Conservation (phyloP, 2,329 filamentous ascomycete genomes). For the Ceratocystiopsis brevicomis region DNA sequence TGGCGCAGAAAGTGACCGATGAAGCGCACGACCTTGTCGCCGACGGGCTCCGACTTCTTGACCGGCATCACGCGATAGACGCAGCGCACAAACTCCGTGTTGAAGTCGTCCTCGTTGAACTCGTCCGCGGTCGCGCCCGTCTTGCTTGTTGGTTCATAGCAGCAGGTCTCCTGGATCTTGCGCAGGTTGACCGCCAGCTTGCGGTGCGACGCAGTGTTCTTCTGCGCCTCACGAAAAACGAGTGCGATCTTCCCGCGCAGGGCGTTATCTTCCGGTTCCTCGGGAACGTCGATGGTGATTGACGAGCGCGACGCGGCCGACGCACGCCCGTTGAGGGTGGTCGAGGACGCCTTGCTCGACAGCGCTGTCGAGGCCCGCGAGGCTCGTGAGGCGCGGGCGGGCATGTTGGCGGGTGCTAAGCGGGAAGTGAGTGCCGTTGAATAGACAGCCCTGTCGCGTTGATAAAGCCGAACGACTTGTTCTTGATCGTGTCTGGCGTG, state of each 20-base stretch:
- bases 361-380: constrained; percentile 22
- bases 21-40: constrained; percentile 72
- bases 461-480: too few species aligned
- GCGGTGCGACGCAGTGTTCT: constrained; percentile 72
- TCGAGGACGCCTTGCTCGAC: constrained; percentile 21
- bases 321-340: constrained; percentile 20
- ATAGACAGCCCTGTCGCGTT: too few species aligned
- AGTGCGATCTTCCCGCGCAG: constrained; percentile 56
- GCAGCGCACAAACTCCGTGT: constrained; percentile 66
- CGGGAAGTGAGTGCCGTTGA: not conserved
- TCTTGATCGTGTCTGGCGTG: too few species aligned
- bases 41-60: constrained; percentile 79
- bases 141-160: constrained; percentile 36
- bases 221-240: constrained; percentile 67
- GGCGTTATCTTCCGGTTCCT: constrained; percentile 50
- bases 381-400: constrained; percentile 28
- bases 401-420: constrained; percentile 20
- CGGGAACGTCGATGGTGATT: constrained; percentile 33
- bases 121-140: constrained; percentile 30
- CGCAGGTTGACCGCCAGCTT: constrained; percentile 76
- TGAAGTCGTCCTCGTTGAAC: constrained; percentile 74
- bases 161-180: constrained; percentile 78
- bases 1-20: constrained; percentile 70
- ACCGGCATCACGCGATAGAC: constrained; percentile 65
- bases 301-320: constrained; percentile 31